Evolutionary conservation across 768 basidiomycete genomes (phyloP).

Genomic region (Tylopilus sp.): DNA sequence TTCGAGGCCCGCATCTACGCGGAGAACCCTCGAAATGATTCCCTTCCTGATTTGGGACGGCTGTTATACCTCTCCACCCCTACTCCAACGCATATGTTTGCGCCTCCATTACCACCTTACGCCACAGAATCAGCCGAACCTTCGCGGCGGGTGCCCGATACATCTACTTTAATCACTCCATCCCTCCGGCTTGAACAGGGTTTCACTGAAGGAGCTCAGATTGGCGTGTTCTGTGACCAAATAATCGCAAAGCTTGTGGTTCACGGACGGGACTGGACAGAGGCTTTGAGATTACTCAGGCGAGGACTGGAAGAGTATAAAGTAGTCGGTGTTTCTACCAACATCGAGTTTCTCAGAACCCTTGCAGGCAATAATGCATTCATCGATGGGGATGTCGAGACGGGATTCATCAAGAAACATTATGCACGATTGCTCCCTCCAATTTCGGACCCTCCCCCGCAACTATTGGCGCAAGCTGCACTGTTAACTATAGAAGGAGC

Average conservation of each 20-base stretch:
- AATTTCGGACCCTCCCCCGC: constrained; percentile 51
- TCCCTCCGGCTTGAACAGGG: constrained; percentile 88
- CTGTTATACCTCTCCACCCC: constrained; percentile 83
- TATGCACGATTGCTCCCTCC: constrained; percentile 77
- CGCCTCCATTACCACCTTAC: constrained; percentile 40
- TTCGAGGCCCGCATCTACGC: constrained; percentile 97
- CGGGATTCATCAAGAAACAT: constrained; percentile 93
- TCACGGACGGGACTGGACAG: constrained; percentile 78
- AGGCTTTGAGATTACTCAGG: constrained; percentile 77
- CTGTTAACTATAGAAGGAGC: too few relatives aligned
- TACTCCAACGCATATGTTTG: constrained; percentile 64
- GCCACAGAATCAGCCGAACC: constrained; percentile 21
- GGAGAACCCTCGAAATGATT: constrained; percentile 90
- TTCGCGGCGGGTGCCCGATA: constrained; percentile 21
- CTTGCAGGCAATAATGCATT: constrained; percentile 80
- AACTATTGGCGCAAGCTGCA: constrained; percentile 74
- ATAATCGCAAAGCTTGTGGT: constrained; percentile 93
- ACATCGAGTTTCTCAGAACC: constrained; percentile 80
- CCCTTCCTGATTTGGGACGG: constrained; percentile 86
- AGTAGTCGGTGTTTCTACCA: constrained; percentile 89
- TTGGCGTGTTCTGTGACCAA: constrained; percentile 88
- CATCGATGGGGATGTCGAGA: constrained; percentile 77
- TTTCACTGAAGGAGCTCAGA: constrained; percentile 73
- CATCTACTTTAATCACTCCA: constrained; percentile 39
- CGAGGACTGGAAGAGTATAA: constrained; percentile 84